Conservation (phyloP, 2,329 filamentous ascomycete species). For the Teratosphaeria destructans region DNA sequence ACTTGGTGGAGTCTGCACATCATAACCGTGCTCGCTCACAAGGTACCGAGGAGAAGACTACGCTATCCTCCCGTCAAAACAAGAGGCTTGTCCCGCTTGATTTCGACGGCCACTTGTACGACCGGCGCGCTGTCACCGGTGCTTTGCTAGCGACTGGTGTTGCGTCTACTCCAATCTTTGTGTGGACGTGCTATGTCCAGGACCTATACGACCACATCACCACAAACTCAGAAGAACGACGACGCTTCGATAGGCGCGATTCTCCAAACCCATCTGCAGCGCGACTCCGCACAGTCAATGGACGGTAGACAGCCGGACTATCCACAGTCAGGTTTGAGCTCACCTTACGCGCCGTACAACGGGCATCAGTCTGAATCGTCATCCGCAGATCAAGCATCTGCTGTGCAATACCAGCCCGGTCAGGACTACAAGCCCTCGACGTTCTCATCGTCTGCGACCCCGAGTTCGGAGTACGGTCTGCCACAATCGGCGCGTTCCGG, state of each 20-base stretch:
- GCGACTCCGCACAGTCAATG: conserved; percentile 38
- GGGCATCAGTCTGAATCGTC: conserved; percentile 71
- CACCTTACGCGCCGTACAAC: conserved; percentile 42
- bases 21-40: conserved; percentile 36
- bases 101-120: conserved; percentile 25
- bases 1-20: conserved; percentile 33
- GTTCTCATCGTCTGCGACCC: conserved; percentile 70
- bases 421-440: conserved; percentile 66
- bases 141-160: conserved; percentile 23
- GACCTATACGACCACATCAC: conserved; percentile 32
- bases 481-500: conserved; percentile 67
- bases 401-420: conserved; percentile 77
- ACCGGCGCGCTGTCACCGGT: conserved; percentile 25
- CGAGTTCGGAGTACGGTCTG: conserved; percentile 78
- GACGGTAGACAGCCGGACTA: conserved; percentile 44
- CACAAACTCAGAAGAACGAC: conserved; percentile 22
- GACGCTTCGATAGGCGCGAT: conserved; percentile 31
- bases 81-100: conserved; percentile 23
- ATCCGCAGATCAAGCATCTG: conserved; percentile 81
- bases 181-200: conserved; percentile 37
- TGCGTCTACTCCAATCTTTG: conserved; percentile 18
- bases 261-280: conserved; percentile 28
- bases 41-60: conserved; percentile 26
- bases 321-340: conserved; percentile 44
- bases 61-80: conserved; percentile 31